phyloP scores from a whole-genome alignment of 2,329 filamentous ascomycete species.

The Trichoderma simmonsii region DNA sequence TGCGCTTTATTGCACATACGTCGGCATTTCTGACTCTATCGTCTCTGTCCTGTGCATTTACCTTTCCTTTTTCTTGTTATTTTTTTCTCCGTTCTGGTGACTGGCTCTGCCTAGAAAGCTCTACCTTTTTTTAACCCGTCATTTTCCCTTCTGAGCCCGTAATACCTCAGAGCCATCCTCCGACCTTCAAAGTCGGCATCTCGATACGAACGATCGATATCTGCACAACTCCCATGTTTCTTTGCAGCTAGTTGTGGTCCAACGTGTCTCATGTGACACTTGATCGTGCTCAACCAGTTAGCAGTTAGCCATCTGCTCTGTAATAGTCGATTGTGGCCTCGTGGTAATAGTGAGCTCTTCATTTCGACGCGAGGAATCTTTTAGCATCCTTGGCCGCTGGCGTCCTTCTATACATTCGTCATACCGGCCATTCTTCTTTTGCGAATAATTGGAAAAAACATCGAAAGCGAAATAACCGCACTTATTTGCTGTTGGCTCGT shows the following conservation, averaged over 20 bases:
- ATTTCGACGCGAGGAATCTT: slow-evolving; percentile 39
- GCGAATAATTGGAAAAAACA: background rate
- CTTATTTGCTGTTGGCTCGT: background rate
- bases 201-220: slow-evolving; percentile 24
- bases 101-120: slow-evolving; percentile 20
- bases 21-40: slow-evolving; percentile 26
- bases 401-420: slow-evolving; percentile 48
- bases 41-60: slow-evolving; percentile 27
- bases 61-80: slow-evolving; percentile 29
- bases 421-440: slow-evolving; percentile 6
- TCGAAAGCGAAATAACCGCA: slow-evolving; percentile 7
- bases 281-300: slow-evolving; percentile 26
- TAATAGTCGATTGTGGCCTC: slow-evolving; percentile 33
- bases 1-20: slow-evolving; percentile 27
- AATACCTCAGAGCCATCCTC: slow-evolving; percentile 26
- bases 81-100: slow-evolving; percentile 27
- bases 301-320: slow-evolving; percentile 22
- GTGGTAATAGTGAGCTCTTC: slow-evolving; percentile 47
- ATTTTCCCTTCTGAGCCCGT: slow-evolving; percentile 27
- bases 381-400: slow-evolving; percentile 51
- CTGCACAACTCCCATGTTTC: slow-evolving; percentile 33
- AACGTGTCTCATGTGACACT: slow-evolving; percentile 34
- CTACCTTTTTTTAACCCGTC: slow-evolving; percentile 29
- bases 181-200: slow-evolving; percentile 20
- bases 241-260: slow-evolving; percentile 30